Percentiles rank a stretch among this genome's conserved stretches.
These are phyloP conservation scores for Whalleya microplaca DNA, from an alignment of 2,329 filamentous ascomycete species.

Conservation along the genomic window DNA sequence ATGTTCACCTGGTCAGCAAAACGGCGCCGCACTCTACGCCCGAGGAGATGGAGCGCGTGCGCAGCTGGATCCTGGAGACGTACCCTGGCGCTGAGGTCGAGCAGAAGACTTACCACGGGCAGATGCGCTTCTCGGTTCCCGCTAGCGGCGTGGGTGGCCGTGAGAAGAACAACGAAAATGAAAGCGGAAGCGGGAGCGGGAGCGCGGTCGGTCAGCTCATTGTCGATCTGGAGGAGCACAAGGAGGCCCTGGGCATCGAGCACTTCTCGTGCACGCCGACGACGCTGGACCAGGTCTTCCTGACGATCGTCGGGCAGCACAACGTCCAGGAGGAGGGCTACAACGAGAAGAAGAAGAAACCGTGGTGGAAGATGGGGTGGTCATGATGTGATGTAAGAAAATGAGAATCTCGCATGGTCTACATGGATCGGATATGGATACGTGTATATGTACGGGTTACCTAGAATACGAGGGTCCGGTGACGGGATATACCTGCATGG, in stretches of 20 bases:
- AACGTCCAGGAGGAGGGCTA: slow-evolving; percentile 74
- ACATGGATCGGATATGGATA: neutral
- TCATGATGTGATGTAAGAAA: neutral
- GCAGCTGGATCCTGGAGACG: slow-evolving; percentile 64
- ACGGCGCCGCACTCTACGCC: slow-evolving; percentile 74
- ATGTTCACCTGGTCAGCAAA: slow-evolving; percentile 79
- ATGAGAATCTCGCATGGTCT: too few relatives aligned
- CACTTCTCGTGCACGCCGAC: slow-evolving; percentile 88
- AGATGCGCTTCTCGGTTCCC: slow-evolving; percentile 82
- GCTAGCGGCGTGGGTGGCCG: slow-evolving; percentile 43
- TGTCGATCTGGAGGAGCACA: slow-evolving; percentile 72
- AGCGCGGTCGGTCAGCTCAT: slow-evolving; percentile 72
- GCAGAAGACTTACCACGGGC: slow-evolving; percentile 78
- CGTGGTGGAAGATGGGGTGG: slow-evolving; percentile 29
- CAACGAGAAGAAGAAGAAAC: slow-evolving; percentile 30
- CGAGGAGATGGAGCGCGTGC: slow-evolving; percentile 69
- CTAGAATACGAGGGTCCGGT: too few relatives aligned
- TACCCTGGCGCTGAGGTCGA: slow-evolving; percentile 72
- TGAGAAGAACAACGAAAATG: slow-evolving; percentile 3
- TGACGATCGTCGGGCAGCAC: slow-evolving; percentile 81
- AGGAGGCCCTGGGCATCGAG: slow-evolving; percentile 70
- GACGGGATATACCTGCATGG: too few relatives aligned
- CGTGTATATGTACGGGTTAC: neutral
- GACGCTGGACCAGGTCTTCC: slow-evolving; percentile 88
- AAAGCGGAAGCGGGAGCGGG: slow-evolving; percentile 19